Conservation (phyloP, 164 flowering plant genomes). For the Berberis vulgaris region DNA sequence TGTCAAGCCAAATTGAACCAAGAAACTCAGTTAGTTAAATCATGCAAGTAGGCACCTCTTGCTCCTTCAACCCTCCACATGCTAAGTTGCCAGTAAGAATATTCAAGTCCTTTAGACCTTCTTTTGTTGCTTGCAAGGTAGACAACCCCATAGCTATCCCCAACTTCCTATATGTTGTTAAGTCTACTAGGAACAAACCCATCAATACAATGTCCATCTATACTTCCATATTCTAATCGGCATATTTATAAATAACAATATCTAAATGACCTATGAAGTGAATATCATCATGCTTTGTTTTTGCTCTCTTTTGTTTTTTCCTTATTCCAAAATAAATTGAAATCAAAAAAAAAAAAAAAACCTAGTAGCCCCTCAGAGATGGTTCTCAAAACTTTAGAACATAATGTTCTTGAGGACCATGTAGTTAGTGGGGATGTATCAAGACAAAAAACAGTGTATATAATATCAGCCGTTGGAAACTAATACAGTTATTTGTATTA, state of each 20-base stretch:
- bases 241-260: no score
- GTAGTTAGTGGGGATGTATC: no score
- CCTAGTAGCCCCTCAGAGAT: no score
- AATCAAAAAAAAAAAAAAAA: no score
- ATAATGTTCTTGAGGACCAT: no score
- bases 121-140: slow-evolving; percentile 16
- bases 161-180: slow-evolving; percentile 6
- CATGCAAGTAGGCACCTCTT: slow-evolving; percentile 16
- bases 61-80: slow-evolving; percentile 13
- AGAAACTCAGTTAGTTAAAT: slow-evolving; percentile 14
- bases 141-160: slow-evolving; percentile 16
- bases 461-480: neutral
- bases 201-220: neutral
- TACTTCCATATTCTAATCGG: neutral
- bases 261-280: no score
- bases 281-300: no score
- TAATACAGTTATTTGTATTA: neutral
- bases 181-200: neutral
- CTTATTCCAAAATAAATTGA: no score
- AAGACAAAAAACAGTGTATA: neutral
- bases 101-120: slow-evolving; percentile 6
- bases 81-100: slow-evolving; percentile 12
- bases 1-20: slow-evolving; percentile 23
- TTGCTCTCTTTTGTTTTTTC: no score
- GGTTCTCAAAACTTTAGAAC: no score